phyloP scores from a whole-genome alignment of 805 yeast species.

The Saturnispora silvae region DNA sequence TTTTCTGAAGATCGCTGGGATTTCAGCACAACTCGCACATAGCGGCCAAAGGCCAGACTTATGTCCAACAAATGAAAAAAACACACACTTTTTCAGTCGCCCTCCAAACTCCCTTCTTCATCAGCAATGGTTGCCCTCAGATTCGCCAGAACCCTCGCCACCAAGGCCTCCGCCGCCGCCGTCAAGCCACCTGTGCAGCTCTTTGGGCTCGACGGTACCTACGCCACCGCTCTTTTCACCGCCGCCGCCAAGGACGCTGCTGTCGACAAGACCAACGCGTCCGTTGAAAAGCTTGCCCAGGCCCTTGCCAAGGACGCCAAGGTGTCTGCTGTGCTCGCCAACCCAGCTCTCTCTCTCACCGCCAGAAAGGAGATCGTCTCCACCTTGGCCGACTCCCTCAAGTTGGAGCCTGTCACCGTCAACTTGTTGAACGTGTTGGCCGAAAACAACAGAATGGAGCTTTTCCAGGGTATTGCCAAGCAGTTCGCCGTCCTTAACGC shows the following conservation, averaged over 20 bases:
- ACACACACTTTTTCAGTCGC: neutral
- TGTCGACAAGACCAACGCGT: constrained; percentile 54
- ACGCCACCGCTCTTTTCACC: constrained; percentile 87
- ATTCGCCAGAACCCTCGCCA: constrained; percentile 62
- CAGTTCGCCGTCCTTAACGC: constrained; percentile 73
- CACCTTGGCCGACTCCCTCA: constrained; percentile 37
- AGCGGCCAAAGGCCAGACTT: neutral
- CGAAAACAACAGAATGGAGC: constrained; percentile 83
- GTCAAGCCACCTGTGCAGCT: constrained; percentile 86
- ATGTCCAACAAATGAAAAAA: constrained; percentile 5
- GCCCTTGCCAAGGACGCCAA: constrained; percentile 54
- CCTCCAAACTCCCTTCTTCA: neutral
- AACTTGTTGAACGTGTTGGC: constrained; percentile 81
- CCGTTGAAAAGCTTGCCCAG: constrained; percentile 48
- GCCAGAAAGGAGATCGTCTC: constrained; percentile 68
- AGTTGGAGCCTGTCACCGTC: constrained; percentile 57
- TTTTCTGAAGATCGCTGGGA: neutral
- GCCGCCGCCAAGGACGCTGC: constrained; percentile 81
- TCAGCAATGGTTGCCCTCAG: constrained; percentile 42
- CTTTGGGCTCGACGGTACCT: constrained; percentile 93
- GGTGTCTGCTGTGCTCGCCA: constrained; percentile 49
- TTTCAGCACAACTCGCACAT: neutral
- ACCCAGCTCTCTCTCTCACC: constrained; percentile 72
- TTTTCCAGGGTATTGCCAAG: constrained; percentile 52
- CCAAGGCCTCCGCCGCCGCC: constrained; percentile 33